These are phyloP conservation scores for Choanephora cucurbitarum DNA, from an alignment of 371 early-diverging fungal species.

Conservation along the genomic window DNA sequence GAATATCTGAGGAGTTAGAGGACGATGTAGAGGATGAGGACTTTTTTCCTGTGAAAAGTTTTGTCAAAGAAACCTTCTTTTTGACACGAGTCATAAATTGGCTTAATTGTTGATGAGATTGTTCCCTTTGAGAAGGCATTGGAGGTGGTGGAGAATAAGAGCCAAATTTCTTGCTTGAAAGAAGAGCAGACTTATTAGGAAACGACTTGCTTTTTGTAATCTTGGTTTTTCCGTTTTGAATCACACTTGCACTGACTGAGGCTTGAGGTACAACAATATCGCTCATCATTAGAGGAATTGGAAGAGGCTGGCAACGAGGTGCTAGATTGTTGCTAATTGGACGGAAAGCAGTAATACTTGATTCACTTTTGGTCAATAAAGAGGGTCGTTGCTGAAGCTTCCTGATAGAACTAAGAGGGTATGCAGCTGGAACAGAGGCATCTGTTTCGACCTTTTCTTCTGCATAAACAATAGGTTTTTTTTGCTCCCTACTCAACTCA, in stretches of 20 bases:
- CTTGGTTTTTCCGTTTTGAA: neutral
- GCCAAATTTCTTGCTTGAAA: neutral
- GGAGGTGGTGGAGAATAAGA: neutral
- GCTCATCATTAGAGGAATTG: neutral
- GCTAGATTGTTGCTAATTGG: slow-evolving; percentile 37
- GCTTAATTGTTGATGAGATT: neutral
- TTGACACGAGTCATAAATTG: neutral
- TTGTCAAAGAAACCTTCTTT: neutral
- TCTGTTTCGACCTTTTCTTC: slow-evolving; percentile 25
- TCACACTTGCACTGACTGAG: neutral
- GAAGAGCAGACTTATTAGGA: neutral
- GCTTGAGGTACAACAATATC: neutral
- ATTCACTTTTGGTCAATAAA: slow-evolving; percentile 26
- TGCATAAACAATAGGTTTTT: slow-evolving; percentile 4
- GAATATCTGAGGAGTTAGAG: too few species aligned
- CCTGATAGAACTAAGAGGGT: neutral
- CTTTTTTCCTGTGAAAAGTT: neutral
- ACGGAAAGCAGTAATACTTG: slow-evolving; percentile 32
- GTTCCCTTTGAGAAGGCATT: neutral
- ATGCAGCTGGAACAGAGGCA: neutral
- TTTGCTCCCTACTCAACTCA: neutral
- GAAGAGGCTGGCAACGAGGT: slow-evolving; percentile 22
- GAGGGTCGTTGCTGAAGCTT: slow-evolving; percentile 6
- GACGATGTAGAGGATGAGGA: neutral
- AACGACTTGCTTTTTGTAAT: slow-evolving; percentile 1